These are phyloP conservation scores for Beauveria brongniartii DNA, from an alignment of 2,329 filamentous ascomycete genomes.

Conservation along the genomic window DNA sequence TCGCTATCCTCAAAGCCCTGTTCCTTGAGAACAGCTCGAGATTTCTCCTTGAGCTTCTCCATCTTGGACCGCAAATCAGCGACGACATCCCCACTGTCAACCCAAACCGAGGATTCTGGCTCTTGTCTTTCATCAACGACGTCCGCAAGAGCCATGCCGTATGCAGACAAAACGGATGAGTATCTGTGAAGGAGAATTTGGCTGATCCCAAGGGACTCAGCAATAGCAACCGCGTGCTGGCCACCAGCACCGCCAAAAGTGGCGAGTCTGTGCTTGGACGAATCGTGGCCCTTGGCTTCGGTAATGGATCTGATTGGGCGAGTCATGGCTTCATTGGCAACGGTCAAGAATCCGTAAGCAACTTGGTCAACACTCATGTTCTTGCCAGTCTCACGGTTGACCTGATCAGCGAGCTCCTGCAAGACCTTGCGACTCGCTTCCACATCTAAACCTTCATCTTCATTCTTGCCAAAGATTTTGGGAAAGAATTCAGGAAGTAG, in stretches of 20 bases:
- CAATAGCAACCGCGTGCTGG: slow-evolving; percentile 88
- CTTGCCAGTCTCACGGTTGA: slow-evolving; percentile 67
- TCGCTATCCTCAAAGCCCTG: slow-evolving; percentile 72
- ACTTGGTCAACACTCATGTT: slow-evolving; percentile 75
- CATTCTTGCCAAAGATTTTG: slow-evolving; percentile 87
- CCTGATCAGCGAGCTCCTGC: slow-evolving; percentile 64
- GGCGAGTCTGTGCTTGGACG: slow-evolving; percentile 79
- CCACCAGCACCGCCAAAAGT: slow-evolving; percentile 90
- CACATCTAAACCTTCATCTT: slow-evolving; percentile 71
- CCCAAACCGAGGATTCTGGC: slow-evolving; percentile 57
- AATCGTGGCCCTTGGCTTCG: slow-evolving; percentile 87
- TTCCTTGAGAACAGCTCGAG: slow-evolving; percentile 55
- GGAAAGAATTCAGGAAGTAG: slow-evolving; percentile 88
- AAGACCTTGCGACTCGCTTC: slow-evolving; percentile 70
- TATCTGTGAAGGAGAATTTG: slow-evolving; percentile 84
- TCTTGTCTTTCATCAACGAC: slow-evolving; percentile 89
- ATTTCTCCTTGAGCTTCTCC: slow-evolving; percentile 70
- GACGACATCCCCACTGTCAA: slow-evolving; percentile 48
- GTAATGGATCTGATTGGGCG: slow-evolving; percentile 84
- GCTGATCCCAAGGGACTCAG: slow-evolving; percentile 71
- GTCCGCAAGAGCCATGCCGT: slow-evolving; percentile 87
- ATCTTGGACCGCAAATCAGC: slow-evolving; percentile 64
- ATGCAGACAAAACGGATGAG: slow-evolving; percentile 82
- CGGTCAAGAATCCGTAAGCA: slow-evolving; percentile 80
- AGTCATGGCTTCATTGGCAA: slow-evolving; percentile 88